phyloP scores from a whole-genome alignment of 176 grass and related monocot species.

The Stipa capillata region DNA sequence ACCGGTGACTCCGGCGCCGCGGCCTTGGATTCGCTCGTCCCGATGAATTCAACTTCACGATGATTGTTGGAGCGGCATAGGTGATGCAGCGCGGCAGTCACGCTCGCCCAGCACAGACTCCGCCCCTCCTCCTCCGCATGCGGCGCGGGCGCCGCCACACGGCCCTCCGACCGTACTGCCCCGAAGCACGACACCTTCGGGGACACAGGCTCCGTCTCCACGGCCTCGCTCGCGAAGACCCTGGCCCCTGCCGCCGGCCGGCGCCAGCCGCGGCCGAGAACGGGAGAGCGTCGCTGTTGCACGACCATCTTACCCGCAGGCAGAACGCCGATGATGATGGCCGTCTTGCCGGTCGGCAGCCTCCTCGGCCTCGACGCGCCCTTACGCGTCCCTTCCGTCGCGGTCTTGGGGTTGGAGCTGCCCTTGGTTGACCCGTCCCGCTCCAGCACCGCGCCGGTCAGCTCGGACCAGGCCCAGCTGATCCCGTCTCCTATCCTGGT shows the following conservation, averaged over 20 bases:
- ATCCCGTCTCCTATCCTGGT: background rate
- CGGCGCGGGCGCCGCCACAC: background rate
- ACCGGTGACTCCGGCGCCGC: background rate
- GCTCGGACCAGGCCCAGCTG: background rate
- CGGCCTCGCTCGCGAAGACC: conserved; percentile 38
- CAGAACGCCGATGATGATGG: conserved; percentile 6
- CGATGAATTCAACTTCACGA: background rate
- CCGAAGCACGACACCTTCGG: conserved; percentile 46
- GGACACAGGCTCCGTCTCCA: conserved; percentile 22
- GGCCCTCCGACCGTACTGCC: background rate
- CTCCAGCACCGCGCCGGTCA: conserved; percentile 2
- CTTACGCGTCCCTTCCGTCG: background rate
- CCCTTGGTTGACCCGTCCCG: conserved; percentile 34
- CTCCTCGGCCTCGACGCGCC: background rate
- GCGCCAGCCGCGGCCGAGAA: background rate
- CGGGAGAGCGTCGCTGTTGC: background rate
- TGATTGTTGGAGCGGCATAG: background rate
- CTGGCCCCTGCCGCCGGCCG: conserved; percentile 14
- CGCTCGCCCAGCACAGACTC: conserved; percentile 16
- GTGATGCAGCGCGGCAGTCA: background rate
- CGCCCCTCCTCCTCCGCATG: background rate
- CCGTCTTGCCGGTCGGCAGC: background rate
- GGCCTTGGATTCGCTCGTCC: background rate
- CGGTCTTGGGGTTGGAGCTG: conserved; percentile 32
- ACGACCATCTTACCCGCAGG: conserved; percentile 23